Conservation (phyloP, 495 filamentous ascomycete species). For the Parathielavia appendiculata region DNA sequence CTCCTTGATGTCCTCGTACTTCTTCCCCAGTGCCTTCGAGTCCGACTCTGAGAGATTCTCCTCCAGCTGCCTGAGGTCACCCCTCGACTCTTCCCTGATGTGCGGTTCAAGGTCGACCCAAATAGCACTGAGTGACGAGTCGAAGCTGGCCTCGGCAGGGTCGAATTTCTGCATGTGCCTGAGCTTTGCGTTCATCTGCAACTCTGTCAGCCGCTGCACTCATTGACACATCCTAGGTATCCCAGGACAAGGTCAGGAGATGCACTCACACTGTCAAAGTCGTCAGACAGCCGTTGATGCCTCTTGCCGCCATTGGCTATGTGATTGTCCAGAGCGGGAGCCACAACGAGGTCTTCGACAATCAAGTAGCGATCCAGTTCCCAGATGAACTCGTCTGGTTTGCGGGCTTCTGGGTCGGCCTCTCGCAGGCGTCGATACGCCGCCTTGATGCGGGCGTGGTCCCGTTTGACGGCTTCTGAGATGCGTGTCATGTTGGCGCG, state of each 20-base stretch:
- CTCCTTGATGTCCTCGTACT: constrained; percentile 28
- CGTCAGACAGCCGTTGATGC: constrained; percentile 23
- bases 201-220: background rate
- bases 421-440: constrained; percentile 17
- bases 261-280: constrained; percentile 26
- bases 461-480: constrained; percentile 26
- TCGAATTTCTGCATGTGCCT: constrained; percentile 25
- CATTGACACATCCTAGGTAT: too few relatives aligned
- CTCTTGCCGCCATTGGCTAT: constrained; percentile 19
- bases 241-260: background rate
- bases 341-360: constrained; percentile 29
- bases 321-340: constrained; percentile 27
- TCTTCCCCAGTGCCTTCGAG: constrained; percentile 23
- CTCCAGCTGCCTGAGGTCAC: constrained; percentile 26
- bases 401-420: constrained; percentile 18
- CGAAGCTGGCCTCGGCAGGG: constrained; percentile 22
- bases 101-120: constrained; percentile 34
- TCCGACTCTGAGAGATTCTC: constrained; percentile 21
- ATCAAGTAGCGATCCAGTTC: constrained; percentile 26
- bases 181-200: constrained; percentile 29
- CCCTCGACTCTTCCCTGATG: constrained; percentile 23
- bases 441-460: constrained; percentile 22
- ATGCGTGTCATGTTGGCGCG: constrained; percentile 23
- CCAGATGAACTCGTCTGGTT: constrained; percentile 28
- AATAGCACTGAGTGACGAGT: constrained; percentile 25